A percentile compares a stretch with the other conserved stretches of the same genome.
phyloP scores from a whole-genome alignment of 805 yeast genomes.

The Wickerhamiella domercqiae region DNA sequence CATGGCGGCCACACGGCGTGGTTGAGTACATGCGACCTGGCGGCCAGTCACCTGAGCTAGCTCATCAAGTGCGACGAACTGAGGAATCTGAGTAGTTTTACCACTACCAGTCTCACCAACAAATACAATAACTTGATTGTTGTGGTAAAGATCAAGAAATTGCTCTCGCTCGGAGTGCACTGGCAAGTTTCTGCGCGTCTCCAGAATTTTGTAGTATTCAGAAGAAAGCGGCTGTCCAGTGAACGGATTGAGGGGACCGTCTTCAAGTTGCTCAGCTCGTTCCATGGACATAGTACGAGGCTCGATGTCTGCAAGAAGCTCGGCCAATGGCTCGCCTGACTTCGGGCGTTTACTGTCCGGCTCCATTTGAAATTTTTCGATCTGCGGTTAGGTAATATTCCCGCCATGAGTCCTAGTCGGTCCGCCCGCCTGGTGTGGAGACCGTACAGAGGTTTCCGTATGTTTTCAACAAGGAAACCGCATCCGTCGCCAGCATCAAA shows the following conservation, averaged over 20 bases:
- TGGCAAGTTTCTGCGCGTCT: conserved; percentile 71
- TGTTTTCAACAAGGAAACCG: conserved; percentile 3
- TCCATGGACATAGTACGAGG: conserved; percentile 23
- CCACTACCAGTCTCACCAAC: conserved; percentile 99
- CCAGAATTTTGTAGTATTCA: conserved; percentile 63
- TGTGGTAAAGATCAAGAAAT: conserved; percentile 69
- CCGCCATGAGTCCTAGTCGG: too few species aligned
- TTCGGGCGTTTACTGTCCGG: conserved; percentile 8
- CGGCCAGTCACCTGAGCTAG: conserved; percentile 73
- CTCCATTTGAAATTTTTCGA: conserved; percentile 6
- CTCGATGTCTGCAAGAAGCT: conserved; percentile 1
- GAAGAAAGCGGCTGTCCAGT: conserved; percentile 48
- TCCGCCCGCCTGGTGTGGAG: too few species aligned
- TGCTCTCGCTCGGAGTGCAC: conserved; percentile 89
- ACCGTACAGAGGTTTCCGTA: too few species aligned
- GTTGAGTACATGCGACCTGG: conserved; percentile 84
- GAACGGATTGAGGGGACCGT: conserved; percentile 57
- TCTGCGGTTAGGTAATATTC: not conserved
- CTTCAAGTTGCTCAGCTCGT: conserved; percentile 24
- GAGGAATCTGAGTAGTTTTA: conserved; percentile 96
- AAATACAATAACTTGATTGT: conserved; percentile 87
- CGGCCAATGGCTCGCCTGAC: conserved; percentile 1
- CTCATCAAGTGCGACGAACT: conserved; percentile 83
- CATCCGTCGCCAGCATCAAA: conserved; percentile 20
- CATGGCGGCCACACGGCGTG: conserved; percentile 86